phyloP scores from a whole-genome alignment of 768 basidiomycete genomes.

The Pleurotus djamor region DNA sequence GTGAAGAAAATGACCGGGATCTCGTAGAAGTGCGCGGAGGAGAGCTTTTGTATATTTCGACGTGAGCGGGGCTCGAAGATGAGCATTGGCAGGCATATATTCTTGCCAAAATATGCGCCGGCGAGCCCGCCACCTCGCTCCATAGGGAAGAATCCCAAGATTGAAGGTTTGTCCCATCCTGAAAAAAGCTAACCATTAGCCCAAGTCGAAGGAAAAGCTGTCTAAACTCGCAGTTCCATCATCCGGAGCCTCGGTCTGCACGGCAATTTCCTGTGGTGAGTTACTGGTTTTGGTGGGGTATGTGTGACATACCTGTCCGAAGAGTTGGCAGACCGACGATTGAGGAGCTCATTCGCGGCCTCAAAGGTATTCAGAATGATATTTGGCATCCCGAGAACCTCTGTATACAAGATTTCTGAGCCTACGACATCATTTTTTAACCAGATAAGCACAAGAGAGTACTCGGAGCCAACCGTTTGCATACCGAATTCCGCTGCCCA shows the following conservation, averaged over 20 bases:
- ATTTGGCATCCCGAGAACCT: constrained; percentile 44
- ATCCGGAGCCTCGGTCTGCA: no score
- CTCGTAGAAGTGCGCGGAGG: constrained; percentile 37
- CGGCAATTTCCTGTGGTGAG: no score
- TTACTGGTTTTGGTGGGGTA: no score
- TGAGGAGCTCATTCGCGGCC: not conserved
- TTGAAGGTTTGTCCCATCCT: no score
- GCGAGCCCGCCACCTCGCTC: no score
- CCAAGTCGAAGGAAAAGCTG: no score
- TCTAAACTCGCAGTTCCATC: no score
- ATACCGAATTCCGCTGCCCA: not conserved
- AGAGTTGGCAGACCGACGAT: constrained; percentile 33
- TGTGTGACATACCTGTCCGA: constrained; percentile 55
- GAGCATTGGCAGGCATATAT: constrained; percentile 40
- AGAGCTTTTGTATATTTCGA: constrained; percentile 39
- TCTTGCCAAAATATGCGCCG: constrained; percentile 52
- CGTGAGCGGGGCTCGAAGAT: constrained; percentile 40
- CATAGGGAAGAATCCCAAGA: no score
- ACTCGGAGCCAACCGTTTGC: not conserved
- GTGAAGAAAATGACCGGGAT: constrained; percentile 39
- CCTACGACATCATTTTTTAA: no score
- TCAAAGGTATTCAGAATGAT: constrained; percentile 36
- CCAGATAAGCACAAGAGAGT: not conserved
- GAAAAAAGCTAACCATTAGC: no score
- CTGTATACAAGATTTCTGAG: constrained; percentile 48